Evolutionary conservation across 345 rosid species (phyloP), one percentile per base, ranked within the genome.

Genomic region (Ailanthus altissimus): DNA sequence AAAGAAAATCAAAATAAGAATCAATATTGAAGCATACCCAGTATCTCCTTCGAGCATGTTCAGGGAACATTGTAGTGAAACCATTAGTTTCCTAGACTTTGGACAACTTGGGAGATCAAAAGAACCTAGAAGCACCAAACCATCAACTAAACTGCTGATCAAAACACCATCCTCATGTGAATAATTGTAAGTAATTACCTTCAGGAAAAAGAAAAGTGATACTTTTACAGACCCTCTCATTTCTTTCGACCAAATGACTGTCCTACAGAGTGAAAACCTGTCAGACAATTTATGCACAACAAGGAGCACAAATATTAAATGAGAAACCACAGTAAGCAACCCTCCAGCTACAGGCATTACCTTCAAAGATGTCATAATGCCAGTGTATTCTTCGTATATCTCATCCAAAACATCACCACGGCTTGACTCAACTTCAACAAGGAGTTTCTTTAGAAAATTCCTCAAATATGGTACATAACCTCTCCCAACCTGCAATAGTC

Each of bases 11-110:
- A 75, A 49, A 59, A 26, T 49, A 84, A 18, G 21, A 58, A 80
- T 32, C 32, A 71, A 59, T 36, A 43, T 13, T 56, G 59, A 80
- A 47, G 50, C 86, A 64, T 83, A 92, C 97, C 97, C 92, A 0
- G 94, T 93, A 83, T 92, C 99, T 78, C 99, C 98, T 87, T 90
- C 92, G 74, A 93, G 93, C 92, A 93, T 92, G 84, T 93, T 90
- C 61, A 89, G 89, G 21, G 94, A 93, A 82, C 99, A 93, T 26
- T 77, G 85, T 57, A 95, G 75, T 0, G 86, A 85, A 83, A 95
- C 76, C 80, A 83, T 78, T 76, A 95, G 74, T 47, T 89, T 92
- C 77, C 78, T 70, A 3, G 92, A 82, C 60, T 56, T 75, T 61
- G 83, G 87, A 80, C 84, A 84, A 67, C 85, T 82, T 25, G 80